A percentile compares a stretch with the other conserved stretches of the same genome.
Conservation (phyloP, 129 eudicot species). For the Sambucus nigra region DNA sequence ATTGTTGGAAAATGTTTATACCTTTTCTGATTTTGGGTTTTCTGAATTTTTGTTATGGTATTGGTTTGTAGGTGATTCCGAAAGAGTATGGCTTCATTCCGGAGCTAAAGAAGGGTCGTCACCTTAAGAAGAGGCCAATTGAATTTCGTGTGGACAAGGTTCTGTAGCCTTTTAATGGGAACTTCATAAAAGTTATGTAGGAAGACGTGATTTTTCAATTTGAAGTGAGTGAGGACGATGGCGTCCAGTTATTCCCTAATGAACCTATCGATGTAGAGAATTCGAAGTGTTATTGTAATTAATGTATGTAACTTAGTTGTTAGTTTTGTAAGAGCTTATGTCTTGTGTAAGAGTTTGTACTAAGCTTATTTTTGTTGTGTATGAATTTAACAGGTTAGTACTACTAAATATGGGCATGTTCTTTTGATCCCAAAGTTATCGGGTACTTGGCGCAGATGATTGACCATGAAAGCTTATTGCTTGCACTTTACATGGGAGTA, state of each 20-base stretch:
- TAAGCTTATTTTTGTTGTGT: neutral
- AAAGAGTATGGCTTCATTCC: constrained; percentile 85
- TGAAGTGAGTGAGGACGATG: constrained; percentile 71
- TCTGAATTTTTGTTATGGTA: neutral
- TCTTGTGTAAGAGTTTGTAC: too few relatives aligned
- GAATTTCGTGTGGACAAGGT: constrained; percentile 98
- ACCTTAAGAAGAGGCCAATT: constrained; percentile 98
- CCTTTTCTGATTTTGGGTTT: too few relatives aligned
- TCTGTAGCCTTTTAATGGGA: constrained; percentile 88
- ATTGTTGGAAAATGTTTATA: too few relatives aligned
- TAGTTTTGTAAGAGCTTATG: neutral
- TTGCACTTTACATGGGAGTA: constrained; percentile 92
- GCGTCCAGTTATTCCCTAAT: constrained; percentile 66
- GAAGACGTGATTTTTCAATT: constrained; percentile 96
- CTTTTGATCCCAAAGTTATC: constrained; percentile 83
- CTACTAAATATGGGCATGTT: constrained; percentile 95
- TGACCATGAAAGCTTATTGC: constrained; percentile 78
- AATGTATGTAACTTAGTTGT: constrained; percentile 44
- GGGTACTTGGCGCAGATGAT: constrained; percentile 91
- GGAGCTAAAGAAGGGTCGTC: constrained; percentile 96
- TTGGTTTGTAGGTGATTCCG: constrained; percentile 50
- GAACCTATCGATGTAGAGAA: constrained; percentile 59
- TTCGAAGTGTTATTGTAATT: constrained; percentile 93
- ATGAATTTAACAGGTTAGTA: constrained; percentile 68
- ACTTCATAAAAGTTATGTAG: constrained; percentile 95